phyloP scores from a whole-genome alignment of 2,329 filamentous ascomycete genomes.

The Mycocentrospora acerina region DNA sequence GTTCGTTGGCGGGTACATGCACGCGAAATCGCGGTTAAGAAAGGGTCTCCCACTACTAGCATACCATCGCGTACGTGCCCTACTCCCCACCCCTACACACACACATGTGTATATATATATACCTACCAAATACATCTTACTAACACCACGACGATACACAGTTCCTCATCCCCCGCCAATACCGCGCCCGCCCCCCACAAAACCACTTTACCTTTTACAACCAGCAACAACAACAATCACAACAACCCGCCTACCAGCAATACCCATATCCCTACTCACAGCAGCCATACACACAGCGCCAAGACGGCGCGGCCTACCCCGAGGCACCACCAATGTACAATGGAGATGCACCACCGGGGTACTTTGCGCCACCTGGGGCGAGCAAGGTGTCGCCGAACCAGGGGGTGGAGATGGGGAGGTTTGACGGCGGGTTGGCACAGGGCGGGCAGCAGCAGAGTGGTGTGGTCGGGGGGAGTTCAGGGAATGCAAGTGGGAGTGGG shows the following conservation, averaged over 20 bases:
- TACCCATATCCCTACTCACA: conserved; percentile 13
- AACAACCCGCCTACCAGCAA: conserved; percentile 13
- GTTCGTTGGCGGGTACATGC: conserved; percentile 68
- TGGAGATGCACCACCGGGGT: conserved; percentile 38
- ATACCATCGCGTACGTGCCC: conserved; percentile 62
- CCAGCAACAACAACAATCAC: conserved; percentile 19
- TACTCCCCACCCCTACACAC: not conserved
- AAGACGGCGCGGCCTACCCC: conserved; percentile 34
- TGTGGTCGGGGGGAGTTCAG: conserved; percentile 19
- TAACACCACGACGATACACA: conserved; percentile 12
- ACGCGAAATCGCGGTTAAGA: conserved; percentile 66
- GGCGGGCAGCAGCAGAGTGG: conserved; percentile 36
- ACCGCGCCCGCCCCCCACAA: conserved; percentile 33
- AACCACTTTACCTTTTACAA: conserved; percentile 46
- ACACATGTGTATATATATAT: not conserved
- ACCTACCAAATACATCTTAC: not conserved
- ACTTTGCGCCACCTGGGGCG: conserved; percentile 34
- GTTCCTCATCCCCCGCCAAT: conserved; percentile 47
- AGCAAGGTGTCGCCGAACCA: conserved; percentile 33
- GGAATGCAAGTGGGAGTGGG: too few relatives aligned
- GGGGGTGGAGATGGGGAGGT: conserved; percentile 33
- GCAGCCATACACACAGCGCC: conserved; percentile 24
- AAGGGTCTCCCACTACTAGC: conserved; percentile 65
- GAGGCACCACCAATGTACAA: conserved; percentile 38
- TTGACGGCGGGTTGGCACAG: conserved; percentile 15